Evolutionary conservation across 805 yeast species (phyloP).

Genomic region (Torulaspora indica): DNA sequence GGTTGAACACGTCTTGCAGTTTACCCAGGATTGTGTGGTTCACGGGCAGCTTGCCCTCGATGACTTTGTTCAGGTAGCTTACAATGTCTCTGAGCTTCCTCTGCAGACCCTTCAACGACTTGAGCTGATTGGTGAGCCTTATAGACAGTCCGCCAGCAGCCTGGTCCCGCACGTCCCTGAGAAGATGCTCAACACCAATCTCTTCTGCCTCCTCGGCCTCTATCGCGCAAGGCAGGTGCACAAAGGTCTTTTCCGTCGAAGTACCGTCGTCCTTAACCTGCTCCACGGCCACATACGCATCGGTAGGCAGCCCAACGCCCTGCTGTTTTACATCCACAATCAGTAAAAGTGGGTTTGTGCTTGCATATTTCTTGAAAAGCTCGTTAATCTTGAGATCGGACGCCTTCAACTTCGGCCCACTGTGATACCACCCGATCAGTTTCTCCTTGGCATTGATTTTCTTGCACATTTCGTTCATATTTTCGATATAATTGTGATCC

Average conservation of each 20-base stretch:
- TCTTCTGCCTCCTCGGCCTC: slow-evolving; percentile 99
- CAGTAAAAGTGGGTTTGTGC: slow-evolving; percentile 62
- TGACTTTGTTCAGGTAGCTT: slow-evolving; percentile 68
- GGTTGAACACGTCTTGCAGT: slow-evolving; percentile 89
- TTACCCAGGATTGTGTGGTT: slow-evolving; percentile 89
- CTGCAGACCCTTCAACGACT: slow-evolving; percentile 80
- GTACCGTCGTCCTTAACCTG: slow-evolving; percentile 96
- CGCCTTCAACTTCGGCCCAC: slow-evolving; percentile 87
- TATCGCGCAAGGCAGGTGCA: slow-evolving; percentile 86
- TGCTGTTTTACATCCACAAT: slow-evolving; percentile 87
- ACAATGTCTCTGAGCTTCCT: slow-evolving; percentile 75
- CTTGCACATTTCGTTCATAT: slow-evolving; percentile 96
- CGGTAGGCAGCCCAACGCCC: slow-evolving; percentile 87
- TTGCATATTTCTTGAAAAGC: slow-evolving; percentile 73
- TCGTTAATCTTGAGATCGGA: slow-evolving; percentile 91
- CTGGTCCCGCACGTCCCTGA: slow-evolving; percentile 92
- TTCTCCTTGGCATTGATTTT: slow-evolving; percentile 96
- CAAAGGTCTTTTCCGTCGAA: slow-evolving; percentile 84
- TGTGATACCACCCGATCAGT: slow-evolving; percentile 98
- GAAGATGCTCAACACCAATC: slow-evolving; percentile 94
- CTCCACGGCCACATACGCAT: slow-evolving; percentile 88
- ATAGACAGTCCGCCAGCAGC: slow-evolving; percentile 91
- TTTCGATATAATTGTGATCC: slow-evolving; percentile 92
- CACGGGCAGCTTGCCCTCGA: slow-evolving; percentile 67
- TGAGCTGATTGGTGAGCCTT: slow-evolving; percentile 81